Evolutionary conservation across 768 basidiomycete genomes (phyloP).

Genomic region (Tubosaeta sp.): DNA sequence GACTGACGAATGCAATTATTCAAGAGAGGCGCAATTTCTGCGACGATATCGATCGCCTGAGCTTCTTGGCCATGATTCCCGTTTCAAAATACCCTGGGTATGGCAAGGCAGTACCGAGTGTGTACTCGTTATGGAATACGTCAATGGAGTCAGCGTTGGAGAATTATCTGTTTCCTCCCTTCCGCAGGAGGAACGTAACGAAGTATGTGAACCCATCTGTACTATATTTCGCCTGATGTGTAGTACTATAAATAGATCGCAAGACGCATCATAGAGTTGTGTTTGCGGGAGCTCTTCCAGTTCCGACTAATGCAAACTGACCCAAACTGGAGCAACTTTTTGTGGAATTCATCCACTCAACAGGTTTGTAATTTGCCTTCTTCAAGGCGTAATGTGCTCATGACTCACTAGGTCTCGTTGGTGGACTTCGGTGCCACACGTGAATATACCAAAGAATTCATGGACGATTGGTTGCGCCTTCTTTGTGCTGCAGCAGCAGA

Average conservation of each 20-base stretch:
- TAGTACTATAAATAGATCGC: slow-evolving; percentile 60
- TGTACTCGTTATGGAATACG: slow-evolving; percentile 87
- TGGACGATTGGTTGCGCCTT: slow-evolving; percentile 83
- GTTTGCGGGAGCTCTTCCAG: slow-evolving; percentile 84
- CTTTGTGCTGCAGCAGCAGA: slow-evolving; percentile 72
- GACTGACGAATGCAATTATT: slow-evolving; percentile 89
- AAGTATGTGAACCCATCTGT: slow-evolving; percentile 43
- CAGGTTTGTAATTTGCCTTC: slow-evolving; percentile 41
- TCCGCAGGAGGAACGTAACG: slow-evolving; percentile 62
- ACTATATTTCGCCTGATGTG: neutral
- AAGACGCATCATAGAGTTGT: slow-evolving; percentile 73
- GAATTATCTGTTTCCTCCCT: slow-evolving; percentile 52
- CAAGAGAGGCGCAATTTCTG: slow-evolving; percentile 73
- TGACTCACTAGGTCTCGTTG: slow-evolving; percentile 57
- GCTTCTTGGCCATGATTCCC: slow-evolving; percentile 50
- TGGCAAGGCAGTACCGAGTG: slow-evolving; percentile 77
- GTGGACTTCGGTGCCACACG: slow-evolving; percentile 97
- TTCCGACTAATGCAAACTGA: slow-evolving; percentile 97
- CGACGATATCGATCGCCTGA: slow-evolving; percentile 50
- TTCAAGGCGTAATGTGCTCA: neutral
- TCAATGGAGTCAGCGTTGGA: slow-evolving; percentile 78
- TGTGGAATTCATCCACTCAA: slow-evolving; percentile 69
- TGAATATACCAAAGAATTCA: slow-evolving; percentile 79
- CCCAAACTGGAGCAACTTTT: slow-evolving; percentile 97
- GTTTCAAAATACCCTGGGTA: slow-evolving; percentile 84